Conservation (phyloP, 768 basidiomycete genomes). For the Crassisporium funariophilum region DNA sequence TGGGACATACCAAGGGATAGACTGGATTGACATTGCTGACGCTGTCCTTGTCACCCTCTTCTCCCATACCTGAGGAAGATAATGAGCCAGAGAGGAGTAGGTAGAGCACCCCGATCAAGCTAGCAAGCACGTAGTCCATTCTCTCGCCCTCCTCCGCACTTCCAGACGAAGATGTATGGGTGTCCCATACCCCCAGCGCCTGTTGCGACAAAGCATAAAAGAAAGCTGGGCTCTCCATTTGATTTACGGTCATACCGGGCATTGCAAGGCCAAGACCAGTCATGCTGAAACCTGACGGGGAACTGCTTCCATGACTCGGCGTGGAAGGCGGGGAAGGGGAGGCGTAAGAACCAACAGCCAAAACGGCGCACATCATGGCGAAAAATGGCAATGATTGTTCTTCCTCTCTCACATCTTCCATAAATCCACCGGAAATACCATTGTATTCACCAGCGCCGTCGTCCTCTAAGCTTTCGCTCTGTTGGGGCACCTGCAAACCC, state of each 20-base stretch:
- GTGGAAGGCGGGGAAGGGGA: conserved; percentile 2
- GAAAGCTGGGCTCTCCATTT: conserved; percentile 27
- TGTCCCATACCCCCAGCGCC: conserved; percentile 41
- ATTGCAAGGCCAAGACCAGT: too few relatives aligned
- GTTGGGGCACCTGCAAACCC: conserved; percentile 7
- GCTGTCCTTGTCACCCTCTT: neutral
- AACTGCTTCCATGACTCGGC: neutral
- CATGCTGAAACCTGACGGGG: too few relatives aligned
- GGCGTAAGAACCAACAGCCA: conserved; percentile 56
- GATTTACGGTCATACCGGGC: too few relatives aligned
- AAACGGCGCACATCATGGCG: conserved; percentile 55
- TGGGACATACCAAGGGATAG: conserved; percentile 43
- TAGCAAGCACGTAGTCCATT: conserved; percentile 60
- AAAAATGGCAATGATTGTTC: conserved; percentile 48
- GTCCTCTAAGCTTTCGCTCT: neutral
- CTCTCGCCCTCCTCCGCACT: conserved; percentile 28
- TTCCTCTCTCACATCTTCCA: neutral
- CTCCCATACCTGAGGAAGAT: conserved; percentile 3
- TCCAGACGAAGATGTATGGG: conserved; percentile 18
- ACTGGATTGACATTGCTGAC: conserved; percentile 22
- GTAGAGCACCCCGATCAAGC: conserved; percentile 53
- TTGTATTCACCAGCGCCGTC: conserved; percentile 12
- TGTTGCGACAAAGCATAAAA: conserved; percentile 40
- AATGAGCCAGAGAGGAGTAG: conserved; percentile 24
- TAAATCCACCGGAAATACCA: neutral